Evolutionary conservation across 1,284 basidiomycete species (phyloP).

Genomic region (Melanopsichium pennsylvanicum): DNA sequence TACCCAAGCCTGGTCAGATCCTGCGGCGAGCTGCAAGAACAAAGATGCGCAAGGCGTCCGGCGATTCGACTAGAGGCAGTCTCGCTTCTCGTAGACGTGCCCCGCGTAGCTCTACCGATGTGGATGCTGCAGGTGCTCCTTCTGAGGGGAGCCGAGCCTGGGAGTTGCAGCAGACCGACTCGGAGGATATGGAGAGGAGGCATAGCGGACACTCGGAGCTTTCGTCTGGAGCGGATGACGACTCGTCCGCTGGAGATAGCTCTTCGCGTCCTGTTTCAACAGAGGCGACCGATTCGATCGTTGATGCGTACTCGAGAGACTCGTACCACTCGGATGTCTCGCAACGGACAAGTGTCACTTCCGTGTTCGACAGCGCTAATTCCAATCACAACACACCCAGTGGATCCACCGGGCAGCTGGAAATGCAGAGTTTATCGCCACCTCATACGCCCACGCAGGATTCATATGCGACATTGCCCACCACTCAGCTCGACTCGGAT

Average conservation of each 20-base stretch:
- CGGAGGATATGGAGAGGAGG: slow-evolving; percentile 42
- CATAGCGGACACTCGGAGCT: slow-evolving; percentile 51
- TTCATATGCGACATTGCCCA: slow-evolving; percentile 3
- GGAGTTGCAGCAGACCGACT: slow-evolving; percentile 28
- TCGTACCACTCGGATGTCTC: slow-evolving; percentile 55
- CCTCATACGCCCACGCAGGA: slow-evolving; percentile 51
- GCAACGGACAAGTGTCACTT: slow-evolving; percentile 54
- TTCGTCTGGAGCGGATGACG: slow-evolving; percentile 40
- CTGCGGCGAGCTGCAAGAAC: slow-evolving; percentile 90
- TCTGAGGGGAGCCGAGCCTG: slow-evolving; percentile 35
- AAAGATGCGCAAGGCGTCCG: slow-evolving; percentile 90
- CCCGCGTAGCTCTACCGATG: slow-evolving; percentile 13
- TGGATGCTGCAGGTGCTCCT: slow-evolving; percentile 8
- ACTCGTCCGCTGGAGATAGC: slow-evolving; percentile 31
- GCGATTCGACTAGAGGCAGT: slow-evolving; percentile 72
- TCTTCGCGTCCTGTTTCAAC: slow-evolving; percentile 50
- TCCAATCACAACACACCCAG: slow-evolving; percentile 9
- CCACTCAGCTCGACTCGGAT: slow-evolving; percentile 1
- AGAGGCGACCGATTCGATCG: slow-evolving; percentile 53
- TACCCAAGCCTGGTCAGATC: slow-evolving; percentile 85
- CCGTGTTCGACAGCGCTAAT: slow-evolving; percentile 29
- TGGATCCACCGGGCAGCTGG: not conserved
- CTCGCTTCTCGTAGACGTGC: slow-evolving; percentile 33
- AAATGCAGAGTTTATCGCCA: slow-evolving; percentile 19
- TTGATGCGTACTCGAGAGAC: slow-evolving; percentile 55